Base-by-base conservation (phyloP, 2,329 filamentous ascomycete species). In the Blumeria graminis region DNA sequence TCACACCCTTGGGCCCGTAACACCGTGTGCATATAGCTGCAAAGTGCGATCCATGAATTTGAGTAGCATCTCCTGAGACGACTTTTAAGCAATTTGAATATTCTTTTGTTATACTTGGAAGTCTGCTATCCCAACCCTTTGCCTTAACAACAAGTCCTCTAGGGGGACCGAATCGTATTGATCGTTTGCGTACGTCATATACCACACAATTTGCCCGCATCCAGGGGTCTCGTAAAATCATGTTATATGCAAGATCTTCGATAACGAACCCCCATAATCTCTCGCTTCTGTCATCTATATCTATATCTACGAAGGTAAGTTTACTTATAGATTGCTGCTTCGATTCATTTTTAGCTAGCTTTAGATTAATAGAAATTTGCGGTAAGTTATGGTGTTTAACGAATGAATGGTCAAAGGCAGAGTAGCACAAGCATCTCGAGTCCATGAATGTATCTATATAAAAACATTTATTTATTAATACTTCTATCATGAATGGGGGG, bases 391-490 rank as follows among this genome's bases (percentile, higher is more conserved):
- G 33, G 33, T 6, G 22, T 33, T 51, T 51, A 34, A 51, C 18
- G 33, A 51, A 51, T 32, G 18, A 51, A 32, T 16, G 10, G 28
- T 53, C 36, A 18, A 53, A 53, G 11, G 50, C 33, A 38, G 16
- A 53, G 38, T 53, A 36, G 22, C 33, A 53, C 14, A 36, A 38
- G 36, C 50, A 53, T 18, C 50, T 14, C 5, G 50, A 38, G 16
- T 53, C 50, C 14, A 53, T 53, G 11, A 38, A 28, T 13, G 32
- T 38, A 36, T 53, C 16, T 13, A 16, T 38, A 36, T 38, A 38
- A 53, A 53, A 53, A 38, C n/a, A 38, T 53, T 53, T 53, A 53
- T 53, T 38, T 16, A 53, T 36, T 18, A 38, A 53, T 36, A 35
- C 28, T 22, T 53, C 50, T 53, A 53, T 53, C 18, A 53, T 9